Base-by-base conservation (phyloP, 2,329 filamentous ascomycete species). In the Paradendryphiella salina region DNA sequence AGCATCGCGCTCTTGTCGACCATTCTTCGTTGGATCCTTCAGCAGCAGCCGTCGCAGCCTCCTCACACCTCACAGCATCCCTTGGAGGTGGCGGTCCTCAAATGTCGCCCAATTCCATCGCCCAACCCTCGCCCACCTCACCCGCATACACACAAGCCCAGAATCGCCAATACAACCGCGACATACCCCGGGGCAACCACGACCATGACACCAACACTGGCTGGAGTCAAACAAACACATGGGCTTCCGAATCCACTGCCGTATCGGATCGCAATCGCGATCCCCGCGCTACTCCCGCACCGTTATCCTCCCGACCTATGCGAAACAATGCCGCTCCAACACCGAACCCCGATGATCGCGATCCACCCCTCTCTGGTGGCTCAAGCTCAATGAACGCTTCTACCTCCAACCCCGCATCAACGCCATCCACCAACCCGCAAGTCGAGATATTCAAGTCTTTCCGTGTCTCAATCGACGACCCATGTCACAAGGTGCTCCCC, bases 401-500 rank as follows among this genome's bases (percentile, higher is more conserved):
- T 47, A 45, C 65, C n/a, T 56, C 61, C 42, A 44, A 57, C 17
- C 57, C 65, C 29, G 38, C 61, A 23, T 54, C 60, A 43, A 53
- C 67, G 0, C 59, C 65, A 6, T 71, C 70, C 10, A 63, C 71
- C 46, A 79, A 79, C 54, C 76, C 77, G 9, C 76, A 79, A 61
- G 92, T 96, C 52, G 94, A 99, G 74, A 96, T 99, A 52, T 97
- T 97, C 85, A 99, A 99, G 73, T 96, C 90, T 1, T 99, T 99
- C 82, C 87, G 93, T 32, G 94, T 99, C 56, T 94, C 89, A 70
- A 95, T 97, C 83, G 94, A 99, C 63, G 94, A 99, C 68, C 94
- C 94, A 2, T 99, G 94, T 76, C 89, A 96, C 78, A 96, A 96
- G 72, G 94, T 99, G 21, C 81, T 99, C 1, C 94, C 94, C 1